These are phyloP conservation scores for Ocimum tenuiflorum DNA, from an alignment of 257 asterid genomes.

Conservation along the genomic window DNA sequence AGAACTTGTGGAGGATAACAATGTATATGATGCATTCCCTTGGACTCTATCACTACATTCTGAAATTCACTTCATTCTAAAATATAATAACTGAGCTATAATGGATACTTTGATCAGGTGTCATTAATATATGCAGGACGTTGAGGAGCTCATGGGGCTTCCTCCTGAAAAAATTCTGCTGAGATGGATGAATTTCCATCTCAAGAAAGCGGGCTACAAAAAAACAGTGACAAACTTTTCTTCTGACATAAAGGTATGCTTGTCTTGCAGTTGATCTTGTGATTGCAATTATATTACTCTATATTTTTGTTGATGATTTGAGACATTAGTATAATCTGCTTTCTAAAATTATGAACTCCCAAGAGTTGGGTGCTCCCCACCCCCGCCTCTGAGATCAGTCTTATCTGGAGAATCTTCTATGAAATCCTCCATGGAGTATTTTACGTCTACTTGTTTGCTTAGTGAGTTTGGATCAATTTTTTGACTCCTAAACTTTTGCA, in stretches of 20 bases:
- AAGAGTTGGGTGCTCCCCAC: neutral
- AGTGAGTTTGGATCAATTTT: conserved; percentile 3
- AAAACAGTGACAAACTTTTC: conserved; percentile 81
- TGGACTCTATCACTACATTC: conserved; percentile 10
- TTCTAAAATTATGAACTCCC: neutral
- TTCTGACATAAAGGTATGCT: conserved; percentile 76
- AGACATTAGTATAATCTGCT: neutral
- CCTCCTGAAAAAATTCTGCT: conserved; percentile 92
- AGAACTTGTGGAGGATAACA: conserved; percentile 91
- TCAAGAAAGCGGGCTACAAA: conserved; percentile 81
- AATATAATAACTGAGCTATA: conserved; percentile 15
- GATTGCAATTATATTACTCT: neutral
- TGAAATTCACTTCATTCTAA: neutral
- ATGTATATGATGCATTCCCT: conserved; percentile 31
- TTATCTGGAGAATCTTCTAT: neutral
- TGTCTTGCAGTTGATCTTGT: conserved; percentile 6
- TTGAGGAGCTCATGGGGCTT: conserved; percentile 93
- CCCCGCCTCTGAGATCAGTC: neutral
- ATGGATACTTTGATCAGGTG: conserved; percentile 28
- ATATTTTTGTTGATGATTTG: conserved; percentile 12
- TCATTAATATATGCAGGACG: conserved; percentile 57
- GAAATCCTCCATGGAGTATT: neutral
- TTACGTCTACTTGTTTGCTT: conserved; percentile 5
- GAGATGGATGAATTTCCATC: conserved; percentile 98
- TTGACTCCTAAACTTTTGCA: neutral